Percentiles rank a stretch among this genome's conserved stretches.
Evolutionary conservation across 768 basidiomycete genomes (phyloP).

Genomic region (Naganishia vishniacii): DNA sequence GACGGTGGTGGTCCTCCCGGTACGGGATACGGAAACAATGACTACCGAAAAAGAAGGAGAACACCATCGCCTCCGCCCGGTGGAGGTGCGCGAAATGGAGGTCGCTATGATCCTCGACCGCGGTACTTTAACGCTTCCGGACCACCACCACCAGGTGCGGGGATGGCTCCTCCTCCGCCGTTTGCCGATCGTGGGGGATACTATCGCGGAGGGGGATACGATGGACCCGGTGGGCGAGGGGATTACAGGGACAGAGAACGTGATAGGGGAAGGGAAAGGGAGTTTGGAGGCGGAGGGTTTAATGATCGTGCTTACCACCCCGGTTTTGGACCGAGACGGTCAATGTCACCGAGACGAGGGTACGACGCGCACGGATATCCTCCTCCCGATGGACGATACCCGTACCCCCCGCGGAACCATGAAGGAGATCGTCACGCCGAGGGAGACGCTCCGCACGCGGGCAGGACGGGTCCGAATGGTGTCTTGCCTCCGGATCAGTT

Average conservation of each 20-base stretch:
- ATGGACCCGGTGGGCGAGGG: background rate
- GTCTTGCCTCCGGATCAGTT: background rate
- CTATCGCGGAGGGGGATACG: slow-evolving; percentile 4
- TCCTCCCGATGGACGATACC: background rate
- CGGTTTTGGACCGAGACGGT: background rate
- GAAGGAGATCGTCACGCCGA: background rate
- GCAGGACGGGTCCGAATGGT: background rate
- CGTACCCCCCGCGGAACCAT: slow-evolving; percentile 5
- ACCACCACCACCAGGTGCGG: background rate
- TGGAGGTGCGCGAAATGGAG: background rate
- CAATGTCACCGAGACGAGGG: slow-evolving; percentile 1
- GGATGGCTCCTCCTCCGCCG: slow-evolving; percentile 7
- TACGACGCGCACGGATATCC: background rate
- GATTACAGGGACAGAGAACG: slow-evolving; percentile 7
- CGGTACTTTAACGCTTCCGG: background rate
- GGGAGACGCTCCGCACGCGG: slow-evolving; percentile 1
- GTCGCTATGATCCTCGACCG: slow-evolving; percentile 8
- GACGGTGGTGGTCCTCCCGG: background rate
- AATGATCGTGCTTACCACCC: slow-evolving; percentile 4
- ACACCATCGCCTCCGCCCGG: background rate
- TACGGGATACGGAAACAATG: background rate
- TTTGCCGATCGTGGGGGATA: slow-evolving; percentile 6
- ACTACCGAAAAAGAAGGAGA: slow-evolving; percentile 13
- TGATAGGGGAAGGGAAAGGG: slow-evolving; percentile 18
- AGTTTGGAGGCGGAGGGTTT: background rate